Conservation (phyloP, 2,329 filamentous ascomycete species). For the Amesomyces nigricolor region DNA sequence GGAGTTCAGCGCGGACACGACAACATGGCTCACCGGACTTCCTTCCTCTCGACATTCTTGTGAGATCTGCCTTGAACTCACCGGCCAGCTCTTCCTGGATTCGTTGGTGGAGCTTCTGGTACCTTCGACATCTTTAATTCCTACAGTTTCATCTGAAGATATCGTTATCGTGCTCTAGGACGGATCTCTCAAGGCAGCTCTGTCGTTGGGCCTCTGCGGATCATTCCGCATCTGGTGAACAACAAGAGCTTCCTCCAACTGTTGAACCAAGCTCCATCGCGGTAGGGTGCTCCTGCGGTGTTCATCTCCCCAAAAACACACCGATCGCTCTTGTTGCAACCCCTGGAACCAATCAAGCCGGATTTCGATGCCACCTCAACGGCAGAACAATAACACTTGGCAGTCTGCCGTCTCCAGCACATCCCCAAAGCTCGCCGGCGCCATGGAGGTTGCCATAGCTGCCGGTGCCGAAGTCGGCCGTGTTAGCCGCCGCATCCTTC, state of each 20-base stretch:
- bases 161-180: background rate
- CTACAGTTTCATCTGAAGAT: background rate
- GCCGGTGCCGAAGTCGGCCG: constrained; percentile 53
- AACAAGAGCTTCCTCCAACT: background rate
- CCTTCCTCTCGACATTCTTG: background rate
- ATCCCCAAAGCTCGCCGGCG: constrained; percentile 25
- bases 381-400: constrained; percentile 23
- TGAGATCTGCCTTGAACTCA: background rate
- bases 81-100: too few relatives aligned
- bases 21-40: too few relatives aligned
- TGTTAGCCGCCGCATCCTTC: constrained; percentile 72
- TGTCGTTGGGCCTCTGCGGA: background rate
- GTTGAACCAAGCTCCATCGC: background rate
- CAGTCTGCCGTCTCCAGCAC: constrained; percentile 24
- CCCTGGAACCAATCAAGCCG: background rate
- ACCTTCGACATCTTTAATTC: background rate
- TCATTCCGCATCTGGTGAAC: background rate
- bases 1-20: background rate
- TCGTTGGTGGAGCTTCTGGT: too few relatives aligned
- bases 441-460: constrained; percentile 37
- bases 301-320: background rate
- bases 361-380: constrained; percentile 18
- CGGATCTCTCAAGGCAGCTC: background rate
- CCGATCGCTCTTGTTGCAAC: background rate
- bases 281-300: background rate